Evolutionary conservation across 208 protist species (phyloP).

Genomic region (Crithidia bombi): DNA sequence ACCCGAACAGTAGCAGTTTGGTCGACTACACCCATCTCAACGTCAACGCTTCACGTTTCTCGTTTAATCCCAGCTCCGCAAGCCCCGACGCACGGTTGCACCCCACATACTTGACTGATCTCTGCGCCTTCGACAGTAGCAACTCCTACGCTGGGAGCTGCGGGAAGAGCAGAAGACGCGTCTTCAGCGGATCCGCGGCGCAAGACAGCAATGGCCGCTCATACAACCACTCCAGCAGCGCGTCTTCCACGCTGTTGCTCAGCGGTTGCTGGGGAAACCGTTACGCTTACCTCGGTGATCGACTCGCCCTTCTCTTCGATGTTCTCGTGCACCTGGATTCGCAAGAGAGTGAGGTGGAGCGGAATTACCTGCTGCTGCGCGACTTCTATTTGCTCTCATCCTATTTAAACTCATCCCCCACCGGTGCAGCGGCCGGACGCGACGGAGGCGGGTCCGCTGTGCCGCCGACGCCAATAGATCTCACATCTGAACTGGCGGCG

Average conservation of each 20-base stretch:
- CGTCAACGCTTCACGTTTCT: not conserved
- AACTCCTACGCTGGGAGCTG: not conserved
- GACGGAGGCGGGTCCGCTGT: constrained; percentile 7
- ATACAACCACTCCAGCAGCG: not conserved
- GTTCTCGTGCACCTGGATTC: constrained; percentile 28
- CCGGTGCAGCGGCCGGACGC: constrained; percentile 9
- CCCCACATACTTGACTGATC: not conserved
- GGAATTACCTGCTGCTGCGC: constrained; percentile 49
- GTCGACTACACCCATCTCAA: not conserved
- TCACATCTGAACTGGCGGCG: constrained; percentile 16
- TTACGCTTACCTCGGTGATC: constrained; percentile 27
- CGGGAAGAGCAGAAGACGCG: not conserved
- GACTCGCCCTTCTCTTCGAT: constrained; percentile 27
- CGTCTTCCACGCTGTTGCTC: constrained; percentile 12
- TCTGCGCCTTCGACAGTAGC: not conserved
- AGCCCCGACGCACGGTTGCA: not conserved
- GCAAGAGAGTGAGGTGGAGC: constrained; percentile 20
- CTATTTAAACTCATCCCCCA: constrained; percentile 9
- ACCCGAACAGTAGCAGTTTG: not conserved
- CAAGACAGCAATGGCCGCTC: not conserved
- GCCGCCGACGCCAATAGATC: not conserved
- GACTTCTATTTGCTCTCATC: constrained; percentile 43
- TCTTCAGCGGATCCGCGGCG: not conserved
- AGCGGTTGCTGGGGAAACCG: not conserved
- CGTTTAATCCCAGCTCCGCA: not conserved